Percentiles rank a stretch among this genome's conserved stretches.
These are phyloP conservation scores for Adenanthera pavonina DNA, from an alignment of 306 rosid genomes.

Conservation along the genomic window DNA sequence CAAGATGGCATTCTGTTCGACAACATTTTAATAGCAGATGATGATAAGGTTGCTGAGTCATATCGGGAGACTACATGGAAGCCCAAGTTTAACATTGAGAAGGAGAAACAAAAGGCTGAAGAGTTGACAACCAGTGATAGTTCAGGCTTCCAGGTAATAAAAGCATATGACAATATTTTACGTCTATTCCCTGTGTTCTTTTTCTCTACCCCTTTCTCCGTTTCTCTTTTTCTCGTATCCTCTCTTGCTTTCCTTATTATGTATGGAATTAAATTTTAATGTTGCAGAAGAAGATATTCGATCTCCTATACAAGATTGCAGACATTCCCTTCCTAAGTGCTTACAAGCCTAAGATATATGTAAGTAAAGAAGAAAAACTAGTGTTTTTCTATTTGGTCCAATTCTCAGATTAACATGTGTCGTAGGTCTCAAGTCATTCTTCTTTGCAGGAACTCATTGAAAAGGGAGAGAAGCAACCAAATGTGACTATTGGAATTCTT, in stretches of 20 bases:
- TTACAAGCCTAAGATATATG: constrained; percentile 64
- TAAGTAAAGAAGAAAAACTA: constrained; percentile 42
- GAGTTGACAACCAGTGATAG: constrained; percentile 55
- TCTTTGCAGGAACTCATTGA: constrained; percentile 80
- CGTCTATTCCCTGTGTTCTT: not conserved
- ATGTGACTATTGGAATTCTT: constrained; percentile 72
- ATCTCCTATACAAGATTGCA: constrained; percentile 81
- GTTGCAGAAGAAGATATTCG: constrained; percentile 90
- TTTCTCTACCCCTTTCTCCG: too few relatives aligned
- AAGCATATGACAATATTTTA: not conserved
- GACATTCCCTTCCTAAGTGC: constrained; percentile 75
- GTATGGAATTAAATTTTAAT: constrained; percentile 23
- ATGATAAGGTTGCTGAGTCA: constrained; percentile 76
- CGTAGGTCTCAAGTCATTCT: constrained; percentile 16
- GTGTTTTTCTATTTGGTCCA: not conserved
- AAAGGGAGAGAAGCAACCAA: constrained; percentile 88
- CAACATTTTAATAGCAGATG: constrained; percentile 75
- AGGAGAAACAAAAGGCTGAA: constrained; percentile 86
- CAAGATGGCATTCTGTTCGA: constrained; percentile 94
- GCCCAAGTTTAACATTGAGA: constrained; percentile 80
- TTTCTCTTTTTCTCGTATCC: not conserved
- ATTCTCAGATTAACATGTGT: constrained; percentile 1
- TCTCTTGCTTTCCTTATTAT: not conserved
- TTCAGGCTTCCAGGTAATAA: constrained; percentile 66
- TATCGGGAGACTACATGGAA: constrained; percentile 86